phyloP scores from a whole-genome alignment of 495 filamentous ascomycete genomes.

The Aspergillus sclerotiicarbonarius region DNA sequence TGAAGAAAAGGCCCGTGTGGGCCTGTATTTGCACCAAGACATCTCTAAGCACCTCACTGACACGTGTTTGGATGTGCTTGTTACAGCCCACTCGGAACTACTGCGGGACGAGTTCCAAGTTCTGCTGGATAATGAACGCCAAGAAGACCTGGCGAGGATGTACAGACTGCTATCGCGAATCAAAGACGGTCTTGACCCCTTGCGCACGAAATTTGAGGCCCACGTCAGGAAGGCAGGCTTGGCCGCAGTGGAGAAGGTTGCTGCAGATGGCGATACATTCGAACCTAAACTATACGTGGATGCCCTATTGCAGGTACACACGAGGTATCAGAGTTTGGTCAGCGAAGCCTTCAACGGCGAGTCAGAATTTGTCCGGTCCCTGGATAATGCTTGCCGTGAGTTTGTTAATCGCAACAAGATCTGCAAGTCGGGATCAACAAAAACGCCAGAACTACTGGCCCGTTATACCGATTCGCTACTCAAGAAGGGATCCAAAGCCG shows the following conservation, averaged over 20 bases:
- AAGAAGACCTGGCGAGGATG: constrained; percentile 95
- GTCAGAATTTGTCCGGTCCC: constrained; percentile 92
- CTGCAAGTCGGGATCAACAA: constrained; percentile 86
- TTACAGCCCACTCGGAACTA: constrained; percentile 77
- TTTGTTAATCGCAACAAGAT: constrained; percentile 97
- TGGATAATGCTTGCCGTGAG: constrained; percentile 96
- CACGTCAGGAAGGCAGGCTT: constrained; percentile 89
- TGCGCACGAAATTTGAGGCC: constrained; percentile 83
- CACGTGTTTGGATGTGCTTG: constrained; percentile 82
- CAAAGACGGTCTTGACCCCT: constrained; percentile 85
- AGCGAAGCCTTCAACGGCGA: constrained; percentile 92
- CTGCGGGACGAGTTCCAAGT: constrained; percentile 95
- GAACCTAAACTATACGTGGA: constrained; percentile 98
- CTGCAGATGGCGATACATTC: constrained; percentile 81
- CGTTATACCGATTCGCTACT: constrained; percentile 94
- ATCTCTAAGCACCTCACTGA: constrained; percentile 82
- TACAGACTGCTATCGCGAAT: constrained; percentile 90
- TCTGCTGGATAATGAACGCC: constrained; percentile 90
- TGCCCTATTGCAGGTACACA: constrained; percentile 89
- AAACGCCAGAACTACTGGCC: constrained; percentile 89
- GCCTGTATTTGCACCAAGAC: constrained; percentile 86
- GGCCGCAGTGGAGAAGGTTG: constrained; percentile 86
- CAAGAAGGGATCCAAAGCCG: constrained; percentile 85
- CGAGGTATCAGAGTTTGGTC: constrained; percentile 86
- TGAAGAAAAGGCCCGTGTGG: constrained; percentile 93